Evolutionary conservation across 352 stramenopile genomes (phyloP).

Genomic region (Pythium coloratum): DNA sequence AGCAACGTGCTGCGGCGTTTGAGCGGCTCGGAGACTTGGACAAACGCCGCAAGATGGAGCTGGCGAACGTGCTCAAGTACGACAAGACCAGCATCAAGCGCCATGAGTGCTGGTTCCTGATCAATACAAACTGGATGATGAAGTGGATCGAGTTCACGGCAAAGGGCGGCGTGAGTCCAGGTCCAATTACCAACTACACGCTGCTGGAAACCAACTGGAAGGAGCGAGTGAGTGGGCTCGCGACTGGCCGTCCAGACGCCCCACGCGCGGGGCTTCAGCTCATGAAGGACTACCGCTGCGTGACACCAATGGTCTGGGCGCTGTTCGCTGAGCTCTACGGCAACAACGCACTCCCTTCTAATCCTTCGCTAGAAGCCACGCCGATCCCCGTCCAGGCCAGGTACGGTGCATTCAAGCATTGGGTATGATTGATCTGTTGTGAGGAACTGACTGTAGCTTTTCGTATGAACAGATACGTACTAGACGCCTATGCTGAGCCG

Average conservation of each 20-base stretch:
- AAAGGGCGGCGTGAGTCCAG: conserved; percentile 48
- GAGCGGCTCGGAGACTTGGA: conserved; percentile 37
- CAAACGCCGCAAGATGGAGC: conserved; percentile 65
- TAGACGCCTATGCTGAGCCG: conserved; percentile 50
- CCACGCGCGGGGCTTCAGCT: conserved; percentile 43
- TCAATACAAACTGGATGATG: conserved; percentile 68
- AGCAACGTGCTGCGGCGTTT: conserved; percentile 17
- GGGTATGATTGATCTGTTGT: not conserved
- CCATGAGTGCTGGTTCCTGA: conserved; percentile 74
- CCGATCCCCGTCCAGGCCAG: conserved; percentile 24
- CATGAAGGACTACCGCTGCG: conserved; percentile 62
- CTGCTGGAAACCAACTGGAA: conserved; percentile 49
- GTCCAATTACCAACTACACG: conserved; percentile 63
- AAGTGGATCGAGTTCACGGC: conserved; percentile 61
- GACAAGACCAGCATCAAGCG: conserved; percentile 54
- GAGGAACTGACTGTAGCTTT: too few relatives aligned
- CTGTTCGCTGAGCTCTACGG: conserved; percentile 67
- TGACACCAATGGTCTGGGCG: conserved; percentile 77
- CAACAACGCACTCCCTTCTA: conserved; percentile 33
- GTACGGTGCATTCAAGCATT: not conserved
- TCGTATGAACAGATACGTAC: conserved; percentile 33
- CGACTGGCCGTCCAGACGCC: conserved; percentile 43
- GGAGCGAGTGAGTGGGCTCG: conserved; percentile 27
- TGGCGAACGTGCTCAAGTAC: conserved; percentile 61
- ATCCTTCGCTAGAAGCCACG: not conserved